Base-by-base conservation (phyloP, 2,329 filamentous ascomycete genomes). In the Anisogramma anomala region DNA sequence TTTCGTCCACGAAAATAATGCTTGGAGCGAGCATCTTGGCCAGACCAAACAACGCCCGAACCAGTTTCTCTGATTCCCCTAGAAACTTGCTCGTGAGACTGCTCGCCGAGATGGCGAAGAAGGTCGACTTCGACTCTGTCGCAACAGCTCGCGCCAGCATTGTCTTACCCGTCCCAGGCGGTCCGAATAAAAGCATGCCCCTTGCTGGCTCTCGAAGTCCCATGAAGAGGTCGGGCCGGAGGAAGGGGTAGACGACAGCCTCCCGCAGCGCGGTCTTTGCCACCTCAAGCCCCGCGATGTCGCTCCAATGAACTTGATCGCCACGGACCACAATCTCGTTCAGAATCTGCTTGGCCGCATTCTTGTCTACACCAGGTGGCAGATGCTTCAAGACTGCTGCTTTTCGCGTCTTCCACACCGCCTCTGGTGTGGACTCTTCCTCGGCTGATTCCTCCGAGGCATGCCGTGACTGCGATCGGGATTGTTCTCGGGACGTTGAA, bases 1-100 rank as follows among this genome's bases (percentile, higher is more conserved):
- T 98, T 58, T 98, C 91, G 54, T 98, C 91, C 4, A 98, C 87
- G 52, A 98, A 98, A 44, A 98, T 96, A 57, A 98, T 96, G 47
- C 84, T 91, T 0, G 91, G 91, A 0, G 91, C 87, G 33, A 96
- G 71, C 26, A 78, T 71, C 58, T 93, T 93, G 4, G 91, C 88
- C n/a, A 96, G 66, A 0, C 77, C 76, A 58, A 98, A 98, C 0
- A 98, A 68, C 3, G 91, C 91, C 26, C 87, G 78, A 2, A 98
- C 91, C 3, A 98, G 75, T 61, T 98, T 98, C 62, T 98, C 91
- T 1, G 84, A 93, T 57, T 98, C 91, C 33, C 91, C 91, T 8
- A 96, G 72, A 60, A 89, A 98, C 62, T 98, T 98, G 55, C 84
- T 93, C 1, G 89, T 96, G 50, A 98, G 65, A 52, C 84, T 94